These are phyloP conservation scores for Ilex asprella DNA, from an alignment of 257 asterid genomes.

Conservation along the genomic window DNA sequence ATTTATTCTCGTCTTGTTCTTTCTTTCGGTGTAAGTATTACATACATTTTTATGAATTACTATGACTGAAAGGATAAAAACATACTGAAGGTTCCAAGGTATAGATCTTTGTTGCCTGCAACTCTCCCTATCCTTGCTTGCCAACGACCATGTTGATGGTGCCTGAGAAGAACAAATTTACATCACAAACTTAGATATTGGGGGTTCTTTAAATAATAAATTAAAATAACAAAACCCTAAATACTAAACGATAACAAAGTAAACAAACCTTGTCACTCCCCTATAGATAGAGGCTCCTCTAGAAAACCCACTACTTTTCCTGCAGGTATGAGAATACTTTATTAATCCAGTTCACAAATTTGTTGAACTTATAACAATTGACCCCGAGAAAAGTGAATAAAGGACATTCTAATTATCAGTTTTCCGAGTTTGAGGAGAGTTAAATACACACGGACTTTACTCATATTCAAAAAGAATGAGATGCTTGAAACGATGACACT, in stretches of 20 bases:
- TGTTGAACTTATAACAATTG: background rate
- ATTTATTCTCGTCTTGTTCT: too few species aligned
- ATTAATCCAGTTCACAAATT: background rate
- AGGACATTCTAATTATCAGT: too few species aligned
- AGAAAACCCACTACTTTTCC: constrained; percentile 90
- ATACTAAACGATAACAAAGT: constrained; percentile 2
- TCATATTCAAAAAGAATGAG: too few species aligned
- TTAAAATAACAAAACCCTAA: background rate
- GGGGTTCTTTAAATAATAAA: background rate
- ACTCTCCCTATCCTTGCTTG: constrained; percentile 91
- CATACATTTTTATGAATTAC: too few species aligned
- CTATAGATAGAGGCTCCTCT: constrained; percentile 89
- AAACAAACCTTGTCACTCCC: constrained; percentile 75
- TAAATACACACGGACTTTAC: too few species aligned
- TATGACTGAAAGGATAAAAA: background rate
- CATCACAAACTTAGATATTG: too few species aligned
- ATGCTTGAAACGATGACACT: too few species aligned
- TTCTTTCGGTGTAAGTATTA: too few species aligned
- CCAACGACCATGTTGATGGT: constrained; percentile 95
- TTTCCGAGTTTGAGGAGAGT: too few species aligned
- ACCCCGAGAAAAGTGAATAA: too few species aligned
- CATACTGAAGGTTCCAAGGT: constrained; percentile 89
- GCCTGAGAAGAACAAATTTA: constrained; percentile 34
- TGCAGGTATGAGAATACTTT: constrained; percentile 18
- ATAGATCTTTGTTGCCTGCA: constrained; percentile 83